These are phyloP conservation scores for Penicillium alfredii DNA, from an alignment of 495 filamentous ascomycete species.

Conservation along the genomic window DNA sequence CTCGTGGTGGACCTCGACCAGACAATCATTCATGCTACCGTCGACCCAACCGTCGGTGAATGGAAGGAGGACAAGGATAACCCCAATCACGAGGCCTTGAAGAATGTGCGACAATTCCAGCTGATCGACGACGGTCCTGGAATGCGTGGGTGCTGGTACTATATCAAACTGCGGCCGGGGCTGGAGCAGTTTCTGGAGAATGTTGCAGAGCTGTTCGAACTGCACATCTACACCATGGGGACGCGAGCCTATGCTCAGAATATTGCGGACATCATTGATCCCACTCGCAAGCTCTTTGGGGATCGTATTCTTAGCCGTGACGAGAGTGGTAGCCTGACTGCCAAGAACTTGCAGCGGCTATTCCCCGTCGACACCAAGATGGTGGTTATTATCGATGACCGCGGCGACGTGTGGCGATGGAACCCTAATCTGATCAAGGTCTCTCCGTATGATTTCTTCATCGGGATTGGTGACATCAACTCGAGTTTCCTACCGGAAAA, in stretches of 20 bases:
- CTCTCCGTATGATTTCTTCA: conserved; percentile 91
- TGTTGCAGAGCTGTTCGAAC: conserved; percentile 77
- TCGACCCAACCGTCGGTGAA: conserved; percentile 92
- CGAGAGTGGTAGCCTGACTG: conserved; percentile 86
- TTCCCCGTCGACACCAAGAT: conserved; percentile 98
- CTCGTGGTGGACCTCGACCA: conserved; percentile 97
- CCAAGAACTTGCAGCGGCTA: conserved; percentile 83
- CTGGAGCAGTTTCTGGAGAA: conserved; percentile 75
- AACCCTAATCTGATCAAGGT: conserved; percentile 93
- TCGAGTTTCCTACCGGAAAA: conserved; percentile 92
- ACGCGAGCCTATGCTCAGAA: conserved; percentile 89
- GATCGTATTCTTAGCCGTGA: conserved; percentile 93
- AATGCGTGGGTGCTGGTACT: conserved; percentile 79
- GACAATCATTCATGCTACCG: conserved; percentile 96
- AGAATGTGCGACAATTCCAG: conserved; percentile 81
- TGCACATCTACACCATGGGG: conserved; percentile 99
- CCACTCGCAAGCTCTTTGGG: conserved; percentile 81
- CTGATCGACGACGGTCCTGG: conserved; percentile 76
- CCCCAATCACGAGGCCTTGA: conserved; percentile 86
- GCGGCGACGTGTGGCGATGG: conserved; percentile 97
- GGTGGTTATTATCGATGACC: conserved; percentile 98
- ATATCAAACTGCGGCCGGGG: conserved; percentile 96
- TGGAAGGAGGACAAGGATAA: conserved; percentile 86
- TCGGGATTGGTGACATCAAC: conserved; percentile 98
- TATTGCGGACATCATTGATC: conserved; percentile 91